These are phyloP conservation scores for Ambispora gerdemannii DNA, from an alignment of 192 early-diverging fungal species.

Conservation along the genomic window DNA sequence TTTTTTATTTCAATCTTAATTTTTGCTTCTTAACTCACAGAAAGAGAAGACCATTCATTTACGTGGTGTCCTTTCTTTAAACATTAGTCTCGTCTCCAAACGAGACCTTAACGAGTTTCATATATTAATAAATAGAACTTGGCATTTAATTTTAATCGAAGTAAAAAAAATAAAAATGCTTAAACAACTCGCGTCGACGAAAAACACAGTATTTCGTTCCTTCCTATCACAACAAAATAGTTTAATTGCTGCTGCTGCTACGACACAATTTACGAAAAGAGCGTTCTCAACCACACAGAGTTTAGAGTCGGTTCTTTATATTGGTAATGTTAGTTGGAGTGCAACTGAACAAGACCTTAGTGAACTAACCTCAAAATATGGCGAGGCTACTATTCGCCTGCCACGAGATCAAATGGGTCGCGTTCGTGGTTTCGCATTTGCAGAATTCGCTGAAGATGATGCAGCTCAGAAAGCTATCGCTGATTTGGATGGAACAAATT, in stretches of 20 bases:
- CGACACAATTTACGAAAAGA: not conserved
- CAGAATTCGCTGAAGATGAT: not conserved
- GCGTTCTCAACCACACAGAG: not conserved
- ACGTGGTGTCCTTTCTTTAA: too few species aligned
- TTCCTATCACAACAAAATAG: not conserved
- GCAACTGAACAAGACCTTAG: slow-evolving; percentile 8
- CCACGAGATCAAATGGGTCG: not conserved
- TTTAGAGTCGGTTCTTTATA: not conserved
- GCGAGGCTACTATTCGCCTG: not conserved
- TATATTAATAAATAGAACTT: too few species aligned
- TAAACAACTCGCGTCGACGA: not conserved
- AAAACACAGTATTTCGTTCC: not conserved
- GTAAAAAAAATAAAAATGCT: not conserved
- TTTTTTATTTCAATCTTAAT: too few species aligned
- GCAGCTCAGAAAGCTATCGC: not conserved
- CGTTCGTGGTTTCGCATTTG: not conserved
- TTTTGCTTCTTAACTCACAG: too few species aligned
- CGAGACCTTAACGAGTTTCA: too few species aligned
- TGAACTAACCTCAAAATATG: not conserved
- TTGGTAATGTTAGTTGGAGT: not conserved
- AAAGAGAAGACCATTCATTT: too few species aligned
- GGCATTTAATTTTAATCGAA: too few species aligned
- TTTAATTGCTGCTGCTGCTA: not conserved
- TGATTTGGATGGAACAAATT: not conserved
- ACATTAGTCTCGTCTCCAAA: too few species aligned